These are phyloP conservation scores for Dactylellina cionopaga DNA, from an alignment of 2,329 filamentous ascomycete species.

Conservation along the genomic window DNA sequence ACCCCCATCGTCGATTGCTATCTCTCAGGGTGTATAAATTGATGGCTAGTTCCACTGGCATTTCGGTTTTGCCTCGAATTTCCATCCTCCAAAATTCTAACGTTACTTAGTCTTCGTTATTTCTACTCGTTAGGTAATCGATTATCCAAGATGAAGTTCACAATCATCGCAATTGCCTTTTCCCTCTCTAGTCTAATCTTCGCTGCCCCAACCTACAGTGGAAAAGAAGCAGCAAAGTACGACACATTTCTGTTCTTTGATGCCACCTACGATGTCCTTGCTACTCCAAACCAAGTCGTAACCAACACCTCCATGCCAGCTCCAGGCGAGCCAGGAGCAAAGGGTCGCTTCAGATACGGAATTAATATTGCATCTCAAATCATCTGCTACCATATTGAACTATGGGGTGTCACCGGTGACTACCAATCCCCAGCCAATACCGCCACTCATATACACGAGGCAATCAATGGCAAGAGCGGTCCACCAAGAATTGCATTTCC, in stretches of 20 bases:
- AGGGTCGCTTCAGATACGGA: constrained; percentile 66
- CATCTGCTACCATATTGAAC: constrained; percentile 64
- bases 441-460: constrained; percentile 69
- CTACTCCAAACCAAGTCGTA: constrained; percentile 13
- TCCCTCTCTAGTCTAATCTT: background rate
- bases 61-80: background rate
- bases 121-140: background rate
- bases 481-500: constrained; percentile 67
- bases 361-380: constrained; percentile 64
- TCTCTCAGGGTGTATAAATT: too few species aligned
- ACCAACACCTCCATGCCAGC: constrained; percentile 16
- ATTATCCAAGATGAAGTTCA: constrained; percentile 9
- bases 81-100: background rate
- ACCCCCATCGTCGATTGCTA: too few species aligned
- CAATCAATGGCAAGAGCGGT: constrained; percentile 62
- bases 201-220: background rate
- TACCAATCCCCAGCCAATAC: constrained; percentile 66
- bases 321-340: constrained; percentile 58
- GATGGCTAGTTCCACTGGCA: too few species aligned
- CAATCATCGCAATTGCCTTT: background rate
- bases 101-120: background rate
- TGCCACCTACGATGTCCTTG: constrained; percentile 13
- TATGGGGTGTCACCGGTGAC: constrained; percentile 62
- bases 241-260: constrained; percentile 10
- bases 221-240: background rate